These are phyloP conservation scores for Medicago lupulina DNA, from an alignment of 306 rosid genomes.

Conservation along the genomic window DNA sequence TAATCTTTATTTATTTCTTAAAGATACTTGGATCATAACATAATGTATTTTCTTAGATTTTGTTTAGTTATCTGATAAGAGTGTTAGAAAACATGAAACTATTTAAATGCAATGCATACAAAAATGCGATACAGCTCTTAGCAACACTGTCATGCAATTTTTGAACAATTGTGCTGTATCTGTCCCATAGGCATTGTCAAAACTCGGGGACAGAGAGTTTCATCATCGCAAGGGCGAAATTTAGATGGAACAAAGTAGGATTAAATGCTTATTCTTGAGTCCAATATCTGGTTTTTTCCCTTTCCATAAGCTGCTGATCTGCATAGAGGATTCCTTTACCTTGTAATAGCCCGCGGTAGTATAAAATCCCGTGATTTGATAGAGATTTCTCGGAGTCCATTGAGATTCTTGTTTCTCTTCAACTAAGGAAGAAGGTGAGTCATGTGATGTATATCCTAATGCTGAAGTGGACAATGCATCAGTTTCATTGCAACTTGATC, in stretches of 20 bases:
- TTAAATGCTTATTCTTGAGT: conserved; percentile 45
- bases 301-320: conserved; percentile 51
- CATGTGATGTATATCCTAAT: conserved; percentile 7
- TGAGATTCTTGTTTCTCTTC: conserved; percentile 36
- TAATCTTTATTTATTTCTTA: conserved; percentile 14
- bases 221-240: conserved; percentile 53
- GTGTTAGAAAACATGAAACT: not conserved
- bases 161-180: conserved; percentile 49
- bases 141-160: conserved; percentile 41
- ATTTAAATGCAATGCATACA: conserved; percentile 12
- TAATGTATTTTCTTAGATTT: not conserved
- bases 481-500: conserved; percentile 44
- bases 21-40: conserved; percentile 30
- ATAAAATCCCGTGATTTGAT: conserved; percentile 41
- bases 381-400: conserved; percentile 36
- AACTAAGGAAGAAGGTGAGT: conserved; percentile 35
- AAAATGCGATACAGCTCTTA: conserved; percentile 6
- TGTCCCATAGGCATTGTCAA: conserved; percentile 52
- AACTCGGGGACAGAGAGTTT: conserved; percentile 52
- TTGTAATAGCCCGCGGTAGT: conserved; percentile 43
- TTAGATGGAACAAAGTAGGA: conserved; percentile 42
- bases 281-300: conserved; percentile 46
- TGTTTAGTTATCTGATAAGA: conserved; percentile 20
- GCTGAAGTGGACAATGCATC: conserved; percentile 30
- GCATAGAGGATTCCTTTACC: conserved; percentile 52